A percentile compares a stretch with the other conserved stretches of the same genome.
Evolutionary conservation across 2,329 filamentous ascomycete genomes (phyloP).

Genomic region (Talaromyces sp.): DNA sequence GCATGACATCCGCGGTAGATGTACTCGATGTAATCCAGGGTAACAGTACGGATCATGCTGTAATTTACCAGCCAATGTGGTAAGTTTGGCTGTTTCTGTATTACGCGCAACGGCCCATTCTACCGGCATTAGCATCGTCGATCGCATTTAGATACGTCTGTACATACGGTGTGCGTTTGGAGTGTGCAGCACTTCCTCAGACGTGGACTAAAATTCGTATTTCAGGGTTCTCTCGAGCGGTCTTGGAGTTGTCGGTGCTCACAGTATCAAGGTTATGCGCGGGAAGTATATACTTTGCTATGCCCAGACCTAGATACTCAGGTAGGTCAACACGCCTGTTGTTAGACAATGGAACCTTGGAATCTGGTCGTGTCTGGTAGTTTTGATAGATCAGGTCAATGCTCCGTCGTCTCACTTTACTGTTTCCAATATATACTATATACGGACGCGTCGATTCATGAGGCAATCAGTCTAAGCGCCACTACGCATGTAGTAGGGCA

Average conservation of each 20-base stretch:
- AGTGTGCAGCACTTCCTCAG: too few species aligned
- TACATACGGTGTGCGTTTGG: too few species aligned
- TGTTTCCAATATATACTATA: background rate
- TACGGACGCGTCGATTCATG: background rate
- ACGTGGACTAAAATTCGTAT: too few species aligned
- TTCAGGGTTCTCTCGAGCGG: too few species aligned
- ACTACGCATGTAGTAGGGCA: background rate
- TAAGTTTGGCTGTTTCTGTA: background rate
- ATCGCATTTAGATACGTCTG: background rate
- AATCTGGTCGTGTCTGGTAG: too few species aligned
- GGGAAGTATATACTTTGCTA: background rate
- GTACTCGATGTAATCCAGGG: background rate
- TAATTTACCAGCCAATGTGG: background rate
- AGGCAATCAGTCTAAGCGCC: background rate
- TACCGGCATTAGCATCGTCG: slow-evolving; percentile 3
- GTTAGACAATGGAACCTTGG: background rate
- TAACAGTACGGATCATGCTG: background rate
- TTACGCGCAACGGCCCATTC: background rate
- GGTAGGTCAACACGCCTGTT: too few species aligned
- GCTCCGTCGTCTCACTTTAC: background rate
- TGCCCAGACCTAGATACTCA: too few species aligned
- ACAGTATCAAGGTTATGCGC: too few species aligned
- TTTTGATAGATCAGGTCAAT: too few species aligned
- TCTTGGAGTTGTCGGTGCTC: too few species aligned
- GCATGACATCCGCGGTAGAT: background rate